phyloP scores from a whole-genome alignment of 371 early-diverging fungal species.

The Batrachochytrium dendrobatidis region DNA sequence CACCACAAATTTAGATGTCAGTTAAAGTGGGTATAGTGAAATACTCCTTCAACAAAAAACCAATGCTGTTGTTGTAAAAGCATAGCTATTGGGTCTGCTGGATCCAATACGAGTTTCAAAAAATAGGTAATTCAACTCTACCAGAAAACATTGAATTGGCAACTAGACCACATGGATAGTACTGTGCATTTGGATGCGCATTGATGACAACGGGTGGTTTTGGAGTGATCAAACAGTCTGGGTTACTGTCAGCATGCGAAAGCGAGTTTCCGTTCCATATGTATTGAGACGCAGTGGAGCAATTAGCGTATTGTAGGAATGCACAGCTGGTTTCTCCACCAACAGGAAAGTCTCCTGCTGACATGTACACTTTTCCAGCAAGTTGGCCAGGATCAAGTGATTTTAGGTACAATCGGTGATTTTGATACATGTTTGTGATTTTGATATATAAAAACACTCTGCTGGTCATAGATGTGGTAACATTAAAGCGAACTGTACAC shows the following conservation, averaged over 20 bases:
- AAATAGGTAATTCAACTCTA: conserved; percentile 12
- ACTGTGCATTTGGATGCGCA: conserved; percentile 11
- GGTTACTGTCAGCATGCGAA: conserved; percentile 12
- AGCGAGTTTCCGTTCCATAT: conserved; percentile 8
- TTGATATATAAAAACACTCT: conserved; percentile 90
- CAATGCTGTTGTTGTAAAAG: not conserved
- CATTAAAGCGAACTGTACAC: conserved; percentile 71
- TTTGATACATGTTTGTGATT: conserved; percentile 96
- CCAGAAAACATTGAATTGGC: conserved; percentile 95
- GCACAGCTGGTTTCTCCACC: conserved; percentile 4
- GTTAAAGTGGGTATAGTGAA: not conserved
- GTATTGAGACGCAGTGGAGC: not conserved
- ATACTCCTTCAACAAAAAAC: not conserved
- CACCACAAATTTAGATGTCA: not conserved
- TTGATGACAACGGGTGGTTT: conserved; percentile 7
- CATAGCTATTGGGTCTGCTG: not conserved
- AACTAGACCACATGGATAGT: conserved; percentile 96
- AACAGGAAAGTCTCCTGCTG: conserved; percentile 7
- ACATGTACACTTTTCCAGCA: conserved; percentile 1
- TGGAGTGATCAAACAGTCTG: conserved; percentile 10
- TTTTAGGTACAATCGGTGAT: conserved; percentile 92
- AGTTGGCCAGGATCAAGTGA: conserved; percentile 32
- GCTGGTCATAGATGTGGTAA: conserved; percentile 57
- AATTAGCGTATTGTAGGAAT: conserved; percentile 17
- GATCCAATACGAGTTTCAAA: not conserved